Evolutionary conservation across 768 basidiomycete species (phyloP).

Genomic region (Russula emetica): DNA sequence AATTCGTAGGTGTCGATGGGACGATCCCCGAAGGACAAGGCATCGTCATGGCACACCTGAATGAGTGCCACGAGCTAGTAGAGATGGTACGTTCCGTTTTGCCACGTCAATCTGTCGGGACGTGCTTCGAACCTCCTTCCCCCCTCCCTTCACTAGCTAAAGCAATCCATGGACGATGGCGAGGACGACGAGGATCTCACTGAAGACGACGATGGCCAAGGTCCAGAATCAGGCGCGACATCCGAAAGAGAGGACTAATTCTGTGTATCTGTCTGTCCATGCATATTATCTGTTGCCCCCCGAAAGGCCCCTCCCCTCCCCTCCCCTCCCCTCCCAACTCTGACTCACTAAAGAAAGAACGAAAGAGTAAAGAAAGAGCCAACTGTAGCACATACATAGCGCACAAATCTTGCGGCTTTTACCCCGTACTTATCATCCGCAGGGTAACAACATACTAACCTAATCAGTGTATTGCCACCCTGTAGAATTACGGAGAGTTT

Average conservation of each 20-base stretch:
- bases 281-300: background rate
- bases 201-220: constrained; percentile 29
- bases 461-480: constrained; percentile 20
- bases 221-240: constrained; percentile 18
- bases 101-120: background rate
- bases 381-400: constrained; percentile 15
- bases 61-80: constrained; percentile 92
- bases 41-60: constrained; percentile 91
- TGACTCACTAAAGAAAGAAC: background rate
- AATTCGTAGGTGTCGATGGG: constrained; percentile 86
- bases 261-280: background rate
- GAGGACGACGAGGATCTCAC: constrained; percentile 32
- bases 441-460: constrained; percentile 20
- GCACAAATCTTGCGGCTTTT: constrained; percentile 9
- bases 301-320: background rate
- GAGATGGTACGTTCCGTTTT: constrained; percentile 68
- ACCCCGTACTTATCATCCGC: constrained; percentile 6
- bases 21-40: constrained; percentile 93
- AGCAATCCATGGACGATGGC: constrained; percentile 68
- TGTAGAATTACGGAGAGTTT: constrained; percentile 21
- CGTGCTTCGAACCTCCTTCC: background rate
- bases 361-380: background rate
- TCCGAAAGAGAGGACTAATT: constrained; percentile 23
- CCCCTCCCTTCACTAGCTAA: constrained; percentile 45
- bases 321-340: background rate